Evolutionary conservation across 768 basidiomycete species (phyloP), one percentile per base, ranked within the genome.

Genomic region (Serendipita vermifera): DNA sequence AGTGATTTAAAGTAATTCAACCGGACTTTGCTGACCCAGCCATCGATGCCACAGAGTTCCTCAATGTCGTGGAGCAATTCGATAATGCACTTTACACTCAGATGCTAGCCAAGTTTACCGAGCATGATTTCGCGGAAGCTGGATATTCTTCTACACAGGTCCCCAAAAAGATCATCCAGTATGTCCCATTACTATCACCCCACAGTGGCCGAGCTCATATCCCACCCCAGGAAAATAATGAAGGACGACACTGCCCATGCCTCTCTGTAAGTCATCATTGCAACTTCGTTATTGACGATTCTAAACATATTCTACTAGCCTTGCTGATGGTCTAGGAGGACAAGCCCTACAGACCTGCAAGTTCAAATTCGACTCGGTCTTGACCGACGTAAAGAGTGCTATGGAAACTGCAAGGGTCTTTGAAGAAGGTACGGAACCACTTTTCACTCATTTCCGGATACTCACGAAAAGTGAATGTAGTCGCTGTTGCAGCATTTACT

Each of bases 31-130:
- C 35, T 36, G 35, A 36, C 46, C 32, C 17, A n/a, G 22, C 22
- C 24, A 22, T 7, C 46, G 5, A 22, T 5, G 26, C 13, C 20
- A 24, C 55, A 88, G 87, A 81, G 64, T 88, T 88, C 60, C 84
- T 85, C 40, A 72, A 80, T 65, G 80, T 85, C 48, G 72, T 89
- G 43, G 87, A 89, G 66, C 77, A 82, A 60, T 71, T 88, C n/a
- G 87, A 88, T 67, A 74, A 74, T 11, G 62, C 70, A 24, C 87
- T 88, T 64, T 90, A 90, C 65, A 57, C 68, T 2, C 75, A 85
- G 62, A 85, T 78, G 13, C 70, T 87, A 22, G 55, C 67, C 11
- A 82, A 81, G 62, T 89, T 89, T 73, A 68, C 77, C 60, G 70
- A 72, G 27, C 64, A 75, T 2, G 83, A 84, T 66, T 88, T 88